Base-by-base conservation (phyloP, 2,329 filamentous ascomycete genomes). In the Stachybotrys chartarum region DNA sequence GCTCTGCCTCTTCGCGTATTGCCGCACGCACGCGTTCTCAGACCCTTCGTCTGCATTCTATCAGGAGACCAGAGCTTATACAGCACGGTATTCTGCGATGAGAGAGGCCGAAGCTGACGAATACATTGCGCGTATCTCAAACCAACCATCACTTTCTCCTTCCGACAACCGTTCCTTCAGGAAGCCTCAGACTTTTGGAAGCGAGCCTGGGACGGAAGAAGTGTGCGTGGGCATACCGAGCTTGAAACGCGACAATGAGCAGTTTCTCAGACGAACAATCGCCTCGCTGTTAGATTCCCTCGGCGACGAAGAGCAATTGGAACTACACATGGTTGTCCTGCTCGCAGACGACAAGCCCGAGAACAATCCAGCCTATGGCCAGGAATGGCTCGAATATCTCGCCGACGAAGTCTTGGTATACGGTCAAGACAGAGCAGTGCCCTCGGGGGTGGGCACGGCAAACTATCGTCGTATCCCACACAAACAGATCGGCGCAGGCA, bases 321-420 rank as follows among this genome's bases (percentile, higher is more conserved):
- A 58, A 7, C 52, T 70, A 8, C 60, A 68, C 39, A 35, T 71
- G 0, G 58, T 65, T 11, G 59, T 68, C 10, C 48, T 71, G 11
- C 57, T 71, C 8, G 68, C 67, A 3, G 67, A 71, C 48, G 54
- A 60, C 30, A 55, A 61, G 10, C 63, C 65, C 7, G 51, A 50
- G 1, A 57, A 54, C n/a, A 65, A 71, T 50, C 62, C 63, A 1
- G 66, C 62, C 5, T 71, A 63, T 39, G 61, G 64, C 0, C 61
- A 66, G 17, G 50, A 53, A 7, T 71, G 68, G 69, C 61, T 70
- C 0, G 57, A 61, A 7, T 61, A 58, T 2, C 51, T 70, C 1
- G 61, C 60, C 4, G 67, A 71, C 8, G 60, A 69, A 11, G 52
- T 70, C 3, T 52, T 70, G 3, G 51, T 68, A 6, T 71, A 71